Percentiles rank a stretch among this genome's conserved stretches.
Evolutionary conservation across 208 protist species (phyloP).

Genomic region (Leishmania major): DNA sequence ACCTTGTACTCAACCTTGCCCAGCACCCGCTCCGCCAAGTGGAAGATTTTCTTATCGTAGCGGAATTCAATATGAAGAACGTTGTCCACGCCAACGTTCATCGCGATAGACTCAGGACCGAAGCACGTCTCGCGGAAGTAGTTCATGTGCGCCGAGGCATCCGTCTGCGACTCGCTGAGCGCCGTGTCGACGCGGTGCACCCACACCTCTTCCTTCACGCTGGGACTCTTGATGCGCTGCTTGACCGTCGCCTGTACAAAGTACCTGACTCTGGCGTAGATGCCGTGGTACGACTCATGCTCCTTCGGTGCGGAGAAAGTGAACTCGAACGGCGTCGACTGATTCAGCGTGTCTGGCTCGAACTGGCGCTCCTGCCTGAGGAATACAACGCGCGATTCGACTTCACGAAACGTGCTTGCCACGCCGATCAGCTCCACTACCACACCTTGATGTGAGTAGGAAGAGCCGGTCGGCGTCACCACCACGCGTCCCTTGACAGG

Average conservation of each 20-base stretch:
- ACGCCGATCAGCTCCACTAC: slow-evolving; percentile 68
- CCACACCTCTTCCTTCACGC: slow-evolving; percentile 69
- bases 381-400: slow-evolving; percentile 42
- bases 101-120: slow-evolving; percentile 56
- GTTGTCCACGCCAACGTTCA: slow-evolving; percentile 90
- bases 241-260: slow-evolving; percentile 61
- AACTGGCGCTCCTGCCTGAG: slow-evolving; percentile 73
- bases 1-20: slow-evolving; percentile 85
- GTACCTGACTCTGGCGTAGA: slow-evolving; percentile 74
- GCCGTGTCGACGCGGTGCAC: slow-evolving; percentile 65
- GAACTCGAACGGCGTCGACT: slow-evolving; percentile 63
- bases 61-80: slow-evolving; percentile 92
- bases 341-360: slow-evolving; percentile 62
- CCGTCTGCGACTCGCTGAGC: slow-evolving; percentile 44
- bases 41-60: slow-evolving; percentile 85
- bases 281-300: slow-evolving; percentile 87
- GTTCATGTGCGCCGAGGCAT: slow-evolving; percentile 58
- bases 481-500: slow-evolving; percentile 57
- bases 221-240: slow-evolving; percentile 73
- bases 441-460: slow-evolving; percentile 75
- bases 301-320: slow-evolving; percentile 69
- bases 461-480: slow-evolving; percentile 56
- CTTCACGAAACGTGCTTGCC: slow-evolving; percentile 37
- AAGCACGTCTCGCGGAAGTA: slow-evolving; percentile 85
- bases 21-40: slow-evolving; percentile 74